Base-by-base conservation (phyloP, 2,329 filamentous ascomycete genomes). In the Xylariaceae sp. region DNA sequence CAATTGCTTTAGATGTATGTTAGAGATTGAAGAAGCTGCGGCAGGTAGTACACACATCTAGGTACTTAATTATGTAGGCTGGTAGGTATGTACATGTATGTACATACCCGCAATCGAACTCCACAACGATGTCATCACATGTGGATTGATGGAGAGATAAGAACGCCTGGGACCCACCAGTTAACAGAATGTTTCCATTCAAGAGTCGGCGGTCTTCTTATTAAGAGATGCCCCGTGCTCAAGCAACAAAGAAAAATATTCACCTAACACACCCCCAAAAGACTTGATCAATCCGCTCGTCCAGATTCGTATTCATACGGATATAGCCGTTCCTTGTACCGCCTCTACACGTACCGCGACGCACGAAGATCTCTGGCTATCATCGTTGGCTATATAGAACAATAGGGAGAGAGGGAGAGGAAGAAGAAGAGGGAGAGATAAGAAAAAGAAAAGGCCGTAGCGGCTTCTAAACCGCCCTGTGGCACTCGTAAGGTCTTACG, bases 401-500 rank as follows among this genome's bases (percentile, higher is more conserved):
- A 23, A 46, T 46, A 46, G 14, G 44, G 14, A 26, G 21, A 29
- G 2, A 21, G 44, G 14, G 32, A 37, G 21, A 26, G 16, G 23
- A 1, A 20, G 44, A 37, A 10, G 23, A 4, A 26, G 4, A 26
- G 47, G 40, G 18, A 49, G 37, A 49, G 20, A 19, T 7, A 49
- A 26, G 29, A n/a, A 16, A 40, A 18, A 19, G 23, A 32, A 50
- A 20, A 29, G 42, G 45, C 37, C 29, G 42, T 10, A 50, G 44
- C 59, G 54, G 56, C 58, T 47, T 3, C 42, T 37, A 21, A 40
- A 57, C 43, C 52, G 57, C 48, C 44, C 49, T 48, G 54, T 50
- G 52, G 50, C 50, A 40, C 40, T 37, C 44, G 45, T 40, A 50
- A 59, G 57, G 51, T 59, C 23, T 46, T 44, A 60, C 41, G 21